Base-by-base conservation (phyloP, 768 basidiomycete species). In the Naganishia vishniacii region DNA sequence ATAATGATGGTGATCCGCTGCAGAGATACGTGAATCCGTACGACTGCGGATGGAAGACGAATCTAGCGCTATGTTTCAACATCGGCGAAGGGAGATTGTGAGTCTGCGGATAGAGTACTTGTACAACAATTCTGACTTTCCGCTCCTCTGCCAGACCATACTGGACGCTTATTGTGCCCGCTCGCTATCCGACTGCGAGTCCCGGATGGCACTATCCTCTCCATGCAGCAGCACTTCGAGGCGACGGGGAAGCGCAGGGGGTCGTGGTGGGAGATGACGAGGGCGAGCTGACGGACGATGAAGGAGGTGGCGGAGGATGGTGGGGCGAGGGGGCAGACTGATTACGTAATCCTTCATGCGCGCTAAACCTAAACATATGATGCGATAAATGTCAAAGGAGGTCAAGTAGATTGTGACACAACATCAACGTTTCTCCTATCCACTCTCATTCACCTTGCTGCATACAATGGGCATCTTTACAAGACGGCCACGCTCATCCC, bases 11-110 rank as follows among this genome's bases (percentile, higher is more conserved):
- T 7, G 15, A 37, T 37, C 8, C 34, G 15, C 15, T 66, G 13
- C 41, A 89, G 88, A 80, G 80, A 1, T 98, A 92, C 71, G 81
- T 90, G 12, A 97, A 97, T 71, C 91, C 88, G 1, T 99, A 91
- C 73, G 89, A 98, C 74, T 79, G 94, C 4, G 94, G 92, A 83
- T 84, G 84, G 26, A 81, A 80, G 71, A 81, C 80, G 70, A 98
- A 99, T 73, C 78, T 97, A 11, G 77, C 82, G 67, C 74, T 90
- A 20, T 95, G 94, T 72, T 94, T 98, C 79, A 97, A 97, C 70
- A 71, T 94, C 31, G 88, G 88, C 11, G 80, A 80, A 20, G 80
- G 82, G 11, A 86, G 88, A 79, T 90, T 92, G 91, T 94, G 76
- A 69, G 91, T 85, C 26, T 37, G 66, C 0, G 32, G 56, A 12